These are phyloP conservation scores for Phaffia rhodozyma DNA, from an alignment of 1,284 basidiomycete species.

Conservation along the genomic window DNA sequence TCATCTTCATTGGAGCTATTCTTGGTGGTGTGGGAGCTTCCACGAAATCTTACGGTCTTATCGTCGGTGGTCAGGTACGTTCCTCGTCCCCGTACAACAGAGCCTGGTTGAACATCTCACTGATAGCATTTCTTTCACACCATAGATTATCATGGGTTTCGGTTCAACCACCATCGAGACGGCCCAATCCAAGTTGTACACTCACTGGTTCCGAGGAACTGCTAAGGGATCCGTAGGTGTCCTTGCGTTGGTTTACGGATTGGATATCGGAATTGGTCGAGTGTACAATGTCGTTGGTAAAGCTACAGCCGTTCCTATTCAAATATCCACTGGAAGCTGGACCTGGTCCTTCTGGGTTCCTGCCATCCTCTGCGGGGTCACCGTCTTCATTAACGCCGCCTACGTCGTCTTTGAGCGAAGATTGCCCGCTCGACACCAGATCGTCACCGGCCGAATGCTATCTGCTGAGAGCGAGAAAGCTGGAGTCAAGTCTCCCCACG, in stretches of 20 bases:
- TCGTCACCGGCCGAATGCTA: slow-evolving; percentile 22
- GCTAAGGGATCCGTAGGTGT: slow-evolving; percentile 11
- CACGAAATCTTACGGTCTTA: slow-evolving; percentile 19
- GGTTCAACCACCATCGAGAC: slow-evolving; percentile 31
- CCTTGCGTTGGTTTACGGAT: slow-evolving; percentile 24
- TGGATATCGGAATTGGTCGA: slow-evolving; percentile 31
- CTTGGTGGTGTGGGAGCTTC: slow-evolving; percentile 25
- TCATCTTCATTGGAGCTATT: slow-evolving; percentile 31
- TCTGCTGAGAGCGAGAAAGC: background rate
- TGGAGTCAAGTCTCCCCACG: background rate
- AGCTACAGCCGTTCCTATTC: slow-evolving; percentile 32
- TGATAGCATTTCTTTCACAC: slow-evolving; percentile 13
- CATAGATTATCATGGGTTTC: slow-evolving; percentile 20
- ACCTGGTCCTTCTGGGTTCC: slow-evolving; percentile 36
- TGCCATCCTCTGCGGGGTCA: slow-evolving; percentile 27
- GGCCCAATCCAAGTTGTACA: slow-evolving; percentile 25
- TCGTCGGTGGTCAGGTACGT: slow-evolving; percentile 26
- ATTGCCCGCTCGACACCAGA: slow-evolving; percentile 28
- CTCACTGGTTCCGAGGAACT: slow-evolving; percentile 21
- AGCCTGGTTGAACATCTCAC: slow-evolving; percentile 3
- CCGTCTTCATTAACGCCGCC: slow-evolving; percentile 25
- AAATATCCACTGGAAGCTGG: slow-evolving; percentile 31
- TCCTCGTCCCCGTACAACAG: slow-evolving; percentile 20
- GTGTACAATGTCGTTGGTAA: slow-evolving; percentile 23
- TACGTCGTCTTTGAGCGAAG: slow-evolving; percentile 32